phyloP scores from a whole-genome alignment of 352 stramenopile species.

The Phytophthora kernoviae region DNA sequence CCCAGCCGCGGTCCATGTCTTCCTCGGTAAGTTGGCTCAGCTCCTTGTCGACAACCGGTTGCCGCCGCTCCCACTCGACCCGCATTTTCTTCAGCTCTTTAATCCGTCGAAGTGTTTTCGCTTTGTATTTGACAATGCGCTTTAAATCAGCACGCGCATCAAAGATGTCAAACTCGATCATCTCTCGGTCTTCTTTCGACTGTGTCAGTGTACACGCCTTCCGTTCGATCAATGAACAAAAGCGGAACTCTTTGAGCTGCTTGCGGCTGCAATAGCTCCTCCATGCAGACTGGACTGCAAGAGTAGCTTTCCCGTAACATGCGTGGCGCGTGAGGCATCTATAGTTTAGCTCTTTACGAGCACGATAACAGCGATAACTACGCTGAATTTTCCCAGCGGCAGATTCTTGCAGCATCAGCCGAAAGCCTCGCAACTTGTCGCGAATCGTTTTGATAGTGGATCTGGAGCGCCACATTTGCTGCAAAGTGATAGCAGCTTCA shows the following conservation, averaged over 20 bases:
- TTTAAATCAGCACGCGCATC: conserved; percentile 68
- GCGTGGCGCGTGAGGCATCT: conserved; percentile 46
- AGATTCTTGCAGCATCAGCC: conserved; percentile 39
- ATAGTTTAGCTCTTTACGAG: conserved; percentile 45
- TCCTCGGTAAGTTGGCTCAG: conserved; percentile 63
- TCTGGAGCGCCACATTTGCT: conserved; percentile 72
- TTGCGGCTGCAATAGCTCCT: conserved; percentile 63
- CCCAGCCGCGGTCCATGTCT: conserved; percentile 78
- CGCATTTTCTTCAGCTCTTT: conserved; percentile 81
- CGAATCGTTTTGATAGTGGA: conserved; percentile 52
- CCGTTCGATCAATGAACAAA: conserved; percentile 69
- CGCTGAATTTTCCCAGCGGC: conserved; percentile 59
- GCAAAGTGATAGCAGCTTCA: conserved; percentile 73
- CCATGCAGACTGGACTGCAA: conserved; percentile 79
- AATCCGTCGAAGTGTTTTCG: conserved; percentile 68
- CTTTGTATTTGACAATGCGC: conserved; percentile 76
- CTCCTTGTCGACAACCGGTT: conserved; percentile 78
- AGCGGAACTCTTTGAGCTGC: conserved; percentile 66
- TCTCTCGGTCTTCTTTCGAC: conserved; percentile 61
- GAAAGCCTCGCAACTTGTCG: conserved; percentile 45
- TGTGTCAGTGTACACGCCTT: conserved; percentile 59
- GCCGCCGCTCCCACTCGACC: conserved; percentile 80
- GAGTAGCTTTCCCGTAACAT: conserved; percentile 50
- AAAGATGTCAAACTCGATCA: conserved; percentile 75
- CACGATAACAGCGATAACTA: conserved; percentile 63